Evolutionary conservation across 441 rosid genomes (phyloP).

Genomic region (Bruguiera hainesii): DNA sequence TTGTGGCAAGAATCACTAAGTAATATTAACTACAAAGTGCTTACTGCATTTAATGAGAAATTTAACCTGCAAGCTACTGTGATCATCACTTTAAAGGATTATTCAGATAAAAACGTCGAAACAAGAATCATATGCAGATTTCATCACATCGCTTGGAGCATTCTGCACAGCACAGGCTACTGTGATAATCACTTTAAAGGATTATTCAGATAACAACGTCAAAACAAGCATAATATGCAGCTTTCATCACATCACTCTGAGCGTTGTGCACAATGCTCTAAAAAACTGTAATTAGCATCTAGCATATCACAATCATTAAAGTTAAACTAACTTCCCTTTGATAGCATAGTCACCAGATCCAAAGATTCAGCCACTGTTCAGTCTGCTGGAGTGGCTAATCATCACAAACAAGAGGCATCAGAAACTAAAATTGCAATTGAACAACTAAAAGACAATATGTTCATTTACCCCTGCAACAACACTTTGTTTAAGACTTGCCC

Average conservation of each 20-base stretch:
- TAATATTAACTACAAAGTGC: slow-evolving; percentile 9
- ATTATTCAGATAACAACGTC: slow-evolving; percentile 69
- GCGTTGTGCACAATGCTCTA: slow-evolving; percentile 66
- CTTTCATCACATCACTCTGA: slow-evolving; percentile 65
- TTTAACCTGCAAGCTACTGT: slow-evolving; percentile 89
- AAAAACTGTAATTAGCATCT: slow-evolving; percentile 37
- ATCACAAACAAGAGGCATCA: slow-evolving; percentile 34
- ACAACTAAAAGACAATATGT: slow-evolving; percentile 2
- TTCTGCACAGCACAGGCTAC: no score
- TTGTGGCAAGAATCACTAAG: slow-evolving; percentile 9
- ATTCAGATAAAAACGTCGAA: no score
- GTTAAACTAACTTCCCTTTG: slow-evolving; percentile 64
- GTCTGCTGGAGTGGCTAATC: slow-evolving; percentile 50
- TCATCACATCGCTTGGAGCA: no score
- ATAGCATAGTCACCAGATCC: slow-evolving; percentile 59
- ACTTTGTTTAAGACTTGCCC: slow-evolving; percentile 70
- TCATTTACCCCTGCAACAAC: slow-evolving; percentile 14
- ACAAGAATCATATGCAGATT: no score
- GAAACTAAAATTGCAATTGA: slow-evolving; percentile 21
- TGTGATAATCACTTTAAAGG: slow-evolving; percentile 53
- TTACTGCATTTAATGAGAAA: not conserved
- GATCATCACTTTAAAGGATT: slow-evolving; percentile 32
- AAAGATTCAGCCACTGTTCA: slow-evolving; percentile 45
- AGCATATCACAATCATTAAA: slow-evolving; percentile 25
- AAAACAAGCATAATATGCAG: slow-evolving; percentile 65